Evolutionary conservation across 2,329 filamentous ascomycete genomes (phyloP), one percentile per base, ranked within the genome.

Genomic region (Colletotrichum endophyticum): DNA sequence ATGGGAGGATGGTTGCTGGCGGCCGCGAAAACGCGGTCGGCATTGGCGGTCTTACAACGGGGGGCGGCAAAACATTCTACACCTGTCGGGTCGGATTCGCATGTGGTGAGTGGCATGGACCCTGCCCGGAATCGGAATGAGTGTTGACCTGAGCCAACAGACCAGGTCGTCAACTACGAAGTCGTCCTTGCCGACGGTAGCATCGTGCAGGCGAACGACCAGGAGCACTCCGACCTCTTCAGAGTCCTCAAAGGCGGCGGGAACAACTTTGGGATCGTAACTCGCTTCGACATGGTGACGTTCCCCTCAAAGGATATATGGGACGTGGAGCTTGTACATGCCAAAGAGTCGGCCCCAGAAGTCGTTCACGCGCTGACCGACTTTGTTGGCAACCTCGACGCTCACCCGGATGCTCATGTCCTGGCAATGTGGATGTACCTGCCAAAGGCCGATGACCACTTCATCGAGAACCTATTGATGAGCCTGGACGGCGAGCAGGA

Each of bases 191-290:
- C 85, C 5, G 80, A 83, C 72, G 87, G 88, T 19, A 72, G 75
- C 3, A 83, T 89, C 44, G 80, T 87, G 28, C 84, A 85, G 22
- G 87, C 84, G 13, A 22, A 84, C 62, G 76, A 74, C 1, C 72
- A 77, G 0, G 72, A 81, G 5, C 82, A 88, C 72, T 36, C 81
- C 0, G 87, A 89, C 72, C 82, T 90, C 2, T 89, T 81, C 78
- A 84, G 81, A 69, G 88, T 87, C 3, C 82, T 89, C 5, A 85
- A 86, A 63, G 89, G 87, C n/a, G 88, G 87, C 27, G 84, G 84
- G 27, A 86, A 84, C 79, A 89, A 89, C 78, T 87, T 88, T 62
- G 87, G 87, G 59, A 81, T 86, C 76, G 83, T 84, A 4, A 81
- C 84, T 7, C 36, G 62, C n/a, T 75, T 63, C 36, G 68, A 68